Evolutionary conservation across 2,329 filamentous ascomycete genomes (phyloP).

Genomic region (Penicillium expansum): DNA sequence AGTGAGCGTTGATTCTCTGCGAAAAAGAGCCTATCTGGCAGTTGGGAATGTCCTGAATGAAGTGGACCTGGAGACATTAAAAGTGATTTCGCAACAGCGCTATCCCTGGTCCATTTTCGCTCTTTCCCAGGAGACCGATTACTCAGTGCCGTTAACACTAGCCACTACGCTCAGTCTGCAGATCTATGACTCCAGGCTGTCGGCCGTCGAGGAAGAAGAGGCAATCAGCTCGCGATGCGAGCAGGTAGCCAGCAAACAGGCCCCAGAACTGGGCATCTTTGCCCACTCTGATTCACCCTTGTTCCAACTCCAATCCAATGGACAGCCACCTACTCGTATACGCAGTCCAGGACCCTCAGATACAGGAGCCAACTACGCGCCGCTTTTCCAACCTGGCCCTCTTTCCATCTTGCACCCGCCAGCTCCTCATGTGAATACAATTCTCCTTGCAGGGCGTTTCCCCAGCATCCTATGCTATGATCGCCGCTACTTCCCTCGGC

Average conservation of each 20-base stretch:
- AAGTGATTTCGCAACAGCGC: constrained; percentile 64
- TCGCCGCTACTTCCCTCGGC: constrained; percentile 74
- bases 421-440: constrained; percentile 65
- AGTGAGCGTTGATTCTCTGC: constrained; percentile 70
- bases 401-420: constrained; percentile 78
- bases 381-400: constrained; percentile 75
- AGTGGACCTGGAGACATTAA: constrained; percentile 72
- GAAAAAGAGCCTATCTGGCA: constrained; percentile 72
- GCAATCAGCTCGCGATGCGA: constrained; percentile 38
- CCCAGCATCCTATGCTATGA: constrained; percentile 88
- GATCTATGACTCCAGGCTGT: constrained; percentile 69
- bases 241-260: constrained; percentile 22
- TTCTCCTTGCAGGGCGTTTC: constrained; percentile 86
- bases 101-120: constrained; percentile 84
- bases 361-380: constrained; percentile 56
- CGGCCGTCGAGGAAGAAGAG: constrained; percentile 35
- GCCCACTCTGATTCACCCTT: constrained; percentile 33
- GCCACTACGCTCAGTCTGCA: constrained; percentile 80
- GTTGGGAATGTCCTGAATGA: constrained; percentile 75
- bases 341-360: constrained; percentile 36
- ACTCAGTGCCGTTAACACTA: constrained; percentile 71
- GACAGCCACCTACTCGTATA: constrained; percentile 37
- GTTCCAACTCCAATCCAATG: constrained; percentile 34
- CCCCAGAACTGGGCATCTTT: constrained; percentile 32
- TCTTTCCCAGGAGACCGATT: constrained; percentile 65